Evolutionary conservation across 371 early-diverging fungal genomes (phyloP).

Genomic region (Apophysomyces elegans): DNA sequence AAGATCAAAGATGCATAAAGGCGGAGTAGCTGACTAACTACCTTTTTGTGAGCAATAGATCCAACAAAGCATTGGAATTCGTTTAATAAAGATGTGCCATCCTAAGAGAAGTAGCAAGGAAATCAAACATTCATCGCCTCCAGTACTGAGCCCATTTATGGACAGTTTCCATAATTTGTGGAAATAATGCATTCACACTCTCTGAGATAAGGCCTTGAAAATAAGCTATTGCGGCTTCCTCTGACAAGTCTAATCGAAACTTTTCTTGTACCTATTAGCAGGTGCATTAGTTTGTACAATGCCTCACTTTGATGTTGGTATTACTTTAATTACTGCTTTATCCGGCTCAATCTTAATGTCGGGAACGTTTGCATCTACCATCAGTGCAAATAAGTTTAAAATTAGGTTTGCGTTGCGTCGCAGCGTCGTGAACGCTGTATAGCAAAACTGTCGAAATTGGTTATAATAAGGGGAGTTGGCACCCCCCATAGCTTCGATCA

Average conservation of each 20-base stretch:
- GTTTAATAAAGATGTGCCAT: too few relatives aligned
- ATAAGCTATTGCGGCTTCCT: conserved; percentile 93
- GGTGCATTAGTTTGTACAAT: background rate
- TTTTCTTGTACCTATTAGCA: conserved; percentile 85
- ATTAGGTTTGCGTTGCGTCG: conserved; percentile 93
- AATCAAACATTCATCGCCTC: conserved; percentile 54
- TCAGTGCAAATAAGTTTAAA: conserved; percentile 92
- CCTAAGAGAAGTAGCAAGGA: too few relatives aligned
- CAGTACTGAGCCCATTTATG: conserved; percentile 95
- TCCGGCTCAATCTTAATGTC: conserved; percentile 97
- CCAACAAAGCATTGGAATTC: too few relatives aligned
- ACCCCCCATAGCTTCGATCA: conserved; percentile 99
- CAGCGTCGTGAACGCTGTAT: conserved; percentile 90
- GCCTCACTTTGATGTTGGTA: too few relatives aligned
- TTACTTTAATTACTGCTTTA: conserved; percentile 90
- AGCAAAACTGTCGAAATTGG: conserved; percentile 89
- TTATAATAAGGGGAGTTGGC: conserved; percentile 79
- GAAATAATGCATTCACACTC: conserved; percentile 92
- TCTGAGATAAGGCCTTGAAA: conserved; percentile 93
- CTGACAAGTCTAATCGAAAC: conserved; percentile 89
- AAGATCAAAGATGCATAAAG: too few relatives aligned
- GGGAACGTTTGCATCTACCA: conserved; percentile 94
- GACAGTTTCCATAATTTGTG: conserved; percentile 96
- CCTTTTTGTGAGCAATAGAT: too few relatives aligned
- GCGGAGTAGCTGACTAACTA: too few relatives aligned